Conservation (phyloP, 139 green algal species). For the Tetraselmis chui region DNA sequence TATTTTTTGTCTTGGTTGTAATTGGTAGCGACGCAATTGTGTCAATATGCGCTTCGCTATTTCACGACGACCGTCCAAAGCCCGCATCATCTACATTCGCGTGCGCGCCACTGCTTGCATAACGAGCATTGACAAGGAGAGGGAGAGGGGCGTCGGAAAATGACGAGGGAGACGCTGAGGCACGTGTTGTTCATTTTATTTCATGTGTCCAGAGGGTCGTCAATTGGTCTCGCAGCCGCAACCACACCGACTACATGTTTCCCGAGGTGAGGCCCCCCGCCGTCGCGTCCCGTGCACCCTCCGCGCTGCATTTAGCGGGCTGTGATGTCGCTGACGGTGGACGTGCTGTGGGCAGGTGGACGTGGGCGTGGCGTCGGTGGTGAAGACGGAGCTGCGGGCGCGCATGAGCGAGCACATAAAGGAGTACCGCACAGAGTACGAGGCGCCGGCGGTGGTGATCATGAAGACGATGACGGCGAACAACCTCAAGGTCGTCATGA, state of each 20-base stretch:
- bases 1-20: no score
- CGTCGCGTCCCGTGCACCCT: not conserved
- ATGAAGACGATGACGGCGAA: not conserved
- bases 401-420: not conserved
- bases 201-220: not conserved
- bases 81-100: no score
- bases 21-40: no score
- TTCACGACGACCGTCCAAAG: no score
- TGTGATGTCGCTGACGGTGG: not conserved
- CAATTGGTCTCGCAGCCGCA: not conserved
- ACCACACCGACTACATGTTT: not conserved
- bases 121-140: no score
- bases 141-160: no score
- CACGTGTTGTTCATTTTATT: no score
- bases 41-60: no score
- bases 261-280: not conserved
- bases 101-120: no score
- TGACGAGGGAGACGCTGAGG: no score
- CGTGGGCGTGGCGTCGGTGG: not conserved
- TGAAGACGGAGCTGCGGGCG: not conserved
- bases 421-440: not conserved
- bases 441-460: not conserved
- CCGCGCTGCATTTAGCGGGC: not conserved
- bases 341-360: not conserved
- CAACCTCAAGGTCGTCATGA: not conserved